Evolutionary conservation across 768 basidiomycete species (phyloP), one percentile per base, ranked within the genome.

Genomic region (Lentinula sp.): DNA sequence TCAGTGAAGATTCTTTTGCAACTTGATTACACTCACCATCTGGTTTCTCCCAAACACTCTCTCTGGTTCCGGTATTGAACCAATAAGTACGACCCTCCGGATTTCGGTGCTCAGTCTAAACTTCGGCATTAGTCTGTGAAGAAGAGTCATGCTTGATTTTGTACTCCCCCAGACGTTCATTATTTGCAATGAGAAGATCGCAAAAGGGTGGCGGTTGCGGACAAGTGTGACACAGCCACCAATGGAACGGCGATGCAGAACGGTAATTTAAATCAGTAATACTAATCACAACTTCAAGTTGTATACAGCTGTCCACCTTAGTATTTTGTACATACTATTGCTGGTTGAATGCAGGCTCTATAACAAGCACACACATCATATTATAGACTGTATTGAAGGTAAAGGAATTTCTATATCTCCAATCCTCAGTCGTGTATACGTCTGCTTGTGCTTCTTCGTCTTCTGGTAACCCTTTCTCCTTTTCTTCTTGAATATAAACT

Each of bases 31-130:
- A 68, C 81, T 66, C 66, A 91, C 91, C 91, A 72, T 95, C 92
- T 62, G 97, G 97, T 71, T 98, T 99, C 75, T 98, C 95, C 96
- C 95, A 98, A 57, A 95, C 93, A 69, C 94, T 96, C 67, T 93
- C 91, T 67, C 88, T 86, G 3, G 90, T 91, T 9, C 79, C 81
- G 0, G 92, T 86, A 70, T 97, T 95, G 75, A 94, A 95, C 95
- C 95, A 98, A 69, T 98, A 98, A 0, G 92, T 93, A n/a, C 94
- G 81, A n/a, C 95, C 95, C 70, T 97, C 96, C 1, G 92, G 87
- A 74, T 95, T 96, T 37, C 91, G 87, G 75, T 97, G 93, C 70
- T 96, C 95, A 2, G 92, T 94, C 94, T 95, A 64, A 1, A 39
- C 48, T 58, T 9, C 16, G 6, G 28, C 9, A 32, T 56, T 56